These are phyloP conservation scores for Naganishia vaughanmartiniae DNA, from an alignment of 768 basidiomycete genomes.

Conservation along the genomic window DNA sequence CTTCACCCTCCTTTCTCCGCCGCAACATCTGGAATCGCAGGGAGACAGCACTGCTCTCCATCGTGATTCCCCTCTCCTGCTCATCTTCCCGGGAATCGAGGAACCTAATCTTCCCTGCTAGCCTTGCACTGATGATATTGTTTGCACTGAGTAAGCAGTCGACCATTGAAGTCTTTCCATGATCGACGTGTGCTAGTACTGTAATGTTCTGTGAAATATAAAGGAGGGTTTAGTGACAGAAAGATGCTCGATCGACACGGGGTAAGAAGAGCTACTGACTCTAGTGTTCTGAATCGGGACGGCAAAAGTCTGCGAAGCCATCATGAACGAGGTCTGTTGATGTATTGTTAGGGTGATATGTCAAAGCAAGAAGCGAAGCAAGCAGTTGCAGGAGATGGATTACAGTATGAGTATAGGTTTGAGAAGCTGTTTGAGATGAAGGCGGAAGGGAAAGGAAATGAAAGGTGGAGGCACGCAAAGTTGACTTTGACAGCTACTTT, in stretches of 20 bases:
- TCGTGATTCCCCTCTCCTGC: conserved; percentile 95
- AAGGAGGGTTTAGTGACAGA: conserved; percentile 48
- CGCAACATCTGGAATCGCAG: conserved; percentile 70
- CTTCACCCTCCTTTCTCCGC: conserved; percentile 39
- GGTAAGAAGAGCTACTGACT: conserved; percentile 34
- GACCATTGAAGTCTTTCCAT: conserved; percentile 76
- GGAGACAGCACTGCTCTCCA: conserved; percentile 85
- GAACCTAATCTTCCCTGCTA: conserved; percentile 96
- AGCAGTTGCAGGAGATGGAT: neutral
- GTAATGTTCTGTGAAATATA: conserved; percentile 81
- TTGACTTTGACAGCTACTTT: no score
- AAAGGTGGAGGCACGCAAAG: conserved; percentile 2
- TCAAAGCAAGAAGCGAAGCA: neutral
- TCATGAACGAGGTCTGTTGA: neutral
- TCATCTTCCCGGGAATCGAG: conserved; percentile 95
- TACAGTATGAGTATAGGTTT: no score
- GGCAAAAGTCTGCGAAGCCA: conserved; percentile 36
- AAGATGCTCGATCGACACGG: neutral
- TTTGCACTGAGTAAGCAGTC: conserved; percentile 93
- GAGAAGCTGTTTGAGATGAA: neutral
- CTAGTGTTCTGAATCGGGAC: conserved; percentile 48
- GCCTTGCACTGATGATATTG: conserved; percentile 88
- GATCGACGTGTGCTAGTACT: conserved; percentile 60
- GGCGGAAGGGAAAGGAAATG: no score
- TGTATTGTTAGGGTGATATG: neutral